These are phyloP conservation scores for Syzygium jambos DNA, from an alignment of 345 rosid species.

Conservation along the genomic window DNA sequence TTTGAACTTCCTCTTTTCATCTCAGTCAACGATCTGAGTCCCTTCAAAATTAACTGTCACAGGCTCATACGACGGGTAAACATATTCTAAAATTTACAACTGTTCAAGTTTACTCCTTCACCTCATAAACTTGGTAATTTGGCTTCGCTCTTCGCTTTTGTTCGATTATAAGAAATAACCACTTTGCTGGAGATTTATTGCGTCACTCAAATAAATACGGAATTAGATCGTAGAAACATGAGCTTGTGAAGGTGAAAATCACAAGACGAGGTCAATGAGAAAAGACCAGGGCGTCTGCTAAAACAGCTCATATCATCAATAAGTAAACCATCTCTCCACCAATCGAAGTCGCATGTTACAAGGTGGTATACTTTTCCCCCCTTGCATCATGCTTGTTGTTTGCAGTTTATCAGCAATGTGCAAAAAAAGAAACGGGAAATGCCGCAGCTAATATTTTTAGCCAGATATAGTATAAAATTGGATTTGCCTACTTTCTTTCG, in stretches of 20 bases:
- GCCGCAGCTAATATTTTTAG: neutral
- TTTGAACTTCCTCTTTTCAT: neutral
- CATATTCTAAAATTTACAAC: neutral
- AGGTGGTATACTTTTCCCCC: neutral
- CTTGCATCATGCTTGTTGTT: neutral
- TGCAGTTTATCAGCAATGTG: neutral
- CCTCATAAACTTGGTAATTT: neutral
- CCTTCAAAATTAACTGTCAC: neutral
- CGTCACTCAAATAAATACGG: slow-evolving; percentile 4
- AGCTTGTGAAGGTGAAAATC: neutral
- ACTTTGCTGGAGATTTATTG: slow-evolving; percentile 4
- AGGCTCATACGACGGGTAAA: neutral
- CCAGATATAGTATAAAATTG: neutral
- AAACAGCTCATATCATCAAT: neutral
- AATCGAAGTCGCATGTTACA: neutral
- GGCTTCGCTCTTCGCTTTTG: neutral
- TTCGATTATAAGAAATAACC: neutral
- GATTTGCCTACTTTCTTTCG: neutral
- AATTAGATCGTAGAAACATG: slow-evolving; percentile 9
- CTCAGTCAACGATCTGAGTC: neutral
- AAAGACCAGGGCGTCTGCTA: neutral
- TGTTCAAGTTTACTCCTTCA: neutral
- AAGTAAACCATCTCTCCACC: neutral
- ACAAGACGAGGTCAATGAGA: neutral
- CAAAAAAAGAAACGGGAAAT: neutral